A percentile compares a stretch with the other conserved stretches of the same genome.
These are phyloP conservation scores for Atkinsonella texensis DNA, from an alignment of 2,329 filamentous ascomycete genomes.

Conservation along the genomic window DNA sequence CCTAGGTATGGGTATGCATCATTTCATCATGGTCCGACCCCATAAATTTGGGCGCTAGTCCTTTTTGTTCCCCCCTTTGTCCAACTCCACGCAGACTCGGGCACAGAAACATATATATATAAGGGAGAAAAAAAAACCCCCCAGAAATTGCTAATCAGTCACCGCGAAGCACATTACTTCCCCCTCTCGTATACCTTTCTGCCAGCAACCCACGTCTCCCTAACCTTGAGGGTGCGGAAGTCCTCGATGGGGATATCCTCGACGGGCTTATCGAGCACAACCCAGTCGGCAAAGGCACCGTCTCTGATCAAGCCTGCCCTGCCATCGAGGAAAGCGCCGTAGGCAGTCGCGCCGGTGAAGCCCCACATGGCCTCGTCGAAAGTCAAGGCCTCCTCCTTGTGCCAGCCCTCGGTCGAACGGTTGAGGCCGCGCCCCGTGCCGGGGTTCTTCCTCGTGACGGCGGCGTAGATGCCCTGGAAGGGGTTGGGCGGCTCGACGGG, in stretches of 20 bases:
- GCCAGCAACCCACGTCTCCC: constrained; percentile 58
- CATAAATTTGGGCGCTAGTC: too few species aligned
- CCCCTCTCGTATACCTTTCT: constrained; percentile 29
- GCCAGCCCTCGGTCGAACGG: constrained; percentile 42
- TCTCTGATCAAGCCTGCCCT: constrained; percentile 45
- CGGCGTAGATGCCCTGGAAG: constrained; percentile 58
- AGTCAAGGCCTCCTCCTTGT: constrained; percentile 44
- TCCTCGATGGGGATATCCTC: constrained; percentile 37
- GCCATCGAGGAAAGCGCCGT: constrained; percentile 46
- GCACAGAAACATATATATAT: too few species aligned
- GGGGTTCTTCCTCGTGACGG: constrained; percentile 48
- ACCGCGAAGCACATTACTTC: background rate
- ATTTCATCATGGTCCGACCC: too few species aligned
- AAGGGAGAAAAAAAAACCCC: too few species aligned
- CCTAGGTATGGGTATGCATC: too few species aligned
- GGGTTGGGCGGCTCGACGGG: constrained; percentile 58
- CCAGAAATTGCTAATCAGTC: too few species aligned
- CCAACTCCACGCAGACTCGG: too few species aligned
- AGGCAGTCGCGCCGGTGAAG: constrained; percentile 48
- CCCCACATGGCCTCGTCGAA: constrained; percentile 48
- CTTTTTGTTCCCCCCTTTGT: too few species aligned
- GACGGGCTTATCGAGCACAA: constrained; percentile 51
- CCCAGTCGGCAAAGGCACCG: constrained; percentile 58
- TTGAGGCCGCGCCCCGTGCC: constrained; percentile 38
- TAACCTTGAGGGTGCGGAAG: constrained; percentile 41